Conservation (phyloP, 2,329 filamentous ascomycete species). For the Sporothrix inflata region DNA sequence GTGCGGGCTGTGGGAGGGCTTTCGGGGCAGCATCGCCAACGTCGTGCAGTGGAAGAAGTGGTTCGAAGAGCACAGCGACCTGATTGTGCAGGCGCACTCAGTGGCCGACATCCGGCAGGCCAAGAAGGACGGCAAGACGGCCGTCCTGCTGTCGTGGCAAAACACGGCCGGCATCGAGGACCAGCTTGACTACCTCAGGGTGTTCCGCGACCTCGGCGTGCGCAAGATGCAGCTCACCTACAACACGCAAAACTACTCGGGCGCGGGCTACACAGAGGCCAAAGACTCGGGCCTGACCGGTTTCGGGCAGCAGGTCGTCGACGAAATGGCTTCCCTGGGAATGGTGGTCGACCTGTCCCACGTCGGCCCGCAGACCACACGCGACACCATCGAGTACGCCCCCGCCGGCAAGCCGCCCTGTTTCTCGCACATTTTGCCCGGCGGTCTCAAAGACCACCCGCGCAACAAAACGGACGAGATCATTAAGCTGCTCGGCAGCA, state of each 20-base stretch:
- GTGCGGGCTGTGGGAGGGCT: constrained; percentile 46
- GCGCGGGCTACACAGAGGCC: constrained; percentile 46
- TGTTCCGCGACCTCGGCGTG: constrained; percentile 47
- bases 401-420: constrained; percentile 43
- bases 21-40: constrained; percentile 44
- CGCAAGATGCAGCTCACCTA: constrained; percentile 50
- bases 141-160: constrained; percentile 47
- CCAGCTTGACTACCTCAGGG: constrained; percentile 44
- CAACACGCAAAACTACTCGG: constrained; percentile 49
- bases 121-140: constrained; percentile 44
- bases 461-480: constrained; percentile 46
- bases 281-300: constrained; percentile 45
- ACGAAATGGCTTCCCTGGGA: constrained; percentile 43
- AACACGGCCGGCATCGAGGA: constrained; percentile 49
- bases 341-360: constrained; percentile 45
- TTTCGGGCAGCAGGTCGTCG: constrained; percentile 42
- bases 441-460: constrained; percentile 43
- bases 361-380: constrained; percentile 42
- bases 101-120: constrained; percentile 45
- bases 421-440: constrained; percentile 46
- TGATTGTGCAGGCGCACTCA: constrained; percentile 44
- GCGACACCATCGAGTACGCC: constrained; percentile 44
- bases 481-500: constrained; percentile 43
- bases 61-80: constrained; percentile 47
- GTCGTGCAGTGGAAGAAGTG: constrained; percentile 49